These are phyloP conservation scores for Naegleria gruberi DNA, from an alignment of 208 protist species.

Conservation along the genomic window DNA sequence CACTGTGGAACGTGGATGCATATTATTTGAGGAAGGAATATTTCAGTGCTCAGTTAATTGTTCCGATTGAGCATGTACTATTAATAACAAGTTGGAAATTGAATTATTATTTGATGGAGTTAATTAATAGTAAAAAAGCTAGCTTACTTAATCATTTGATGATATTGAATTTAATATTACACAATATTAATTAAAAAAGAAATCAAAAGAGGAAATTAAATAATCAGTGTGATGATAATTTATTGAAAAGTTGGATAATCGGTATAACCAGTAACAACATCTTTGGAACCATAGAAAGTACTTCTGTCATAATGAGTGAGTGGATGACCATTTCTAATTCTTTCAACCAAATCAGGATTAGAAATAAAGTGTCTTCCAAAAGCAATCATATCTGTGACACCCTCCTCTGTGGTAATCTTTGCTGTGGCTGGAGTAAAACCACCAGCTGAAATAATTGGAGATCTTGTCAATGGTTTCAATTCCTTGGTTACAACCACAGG, in stretches of 20 bases:
- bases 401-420: conserved; percentile 36
- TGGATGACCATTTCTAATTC: conserved; percentile 17
- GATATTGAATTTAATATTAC: no score
- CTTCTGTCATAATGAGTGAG: background rate
- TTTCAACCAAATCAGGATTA: conserved; percentile 59
- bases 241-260: background rate
- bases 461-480: background rate
- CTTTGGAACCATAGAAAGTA: background rate
- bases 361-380: conserved; percentile 52
- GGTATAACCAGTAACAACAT: background rate
- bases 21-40: no score
- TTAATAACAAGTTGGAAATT: no score
- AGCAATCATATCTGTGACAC: conserved; percentile 46
- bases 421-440: conserved; percentile 47
- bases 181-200: no score
- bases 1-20: no score
- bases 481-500: background rate
- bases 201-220: no score
- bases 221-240: no score
- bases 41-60: no score
- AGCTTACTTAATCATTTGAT: no score
- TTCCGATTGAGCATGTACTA: no score
- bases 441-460: background rate
- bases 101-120: no score
- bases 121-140: no score